These are phyloP conservation scores for Penicillium sp. DNA, from an alignment of 2,329 filamentous ascomycete genomes.

Conservation along the genomic window DNA sequence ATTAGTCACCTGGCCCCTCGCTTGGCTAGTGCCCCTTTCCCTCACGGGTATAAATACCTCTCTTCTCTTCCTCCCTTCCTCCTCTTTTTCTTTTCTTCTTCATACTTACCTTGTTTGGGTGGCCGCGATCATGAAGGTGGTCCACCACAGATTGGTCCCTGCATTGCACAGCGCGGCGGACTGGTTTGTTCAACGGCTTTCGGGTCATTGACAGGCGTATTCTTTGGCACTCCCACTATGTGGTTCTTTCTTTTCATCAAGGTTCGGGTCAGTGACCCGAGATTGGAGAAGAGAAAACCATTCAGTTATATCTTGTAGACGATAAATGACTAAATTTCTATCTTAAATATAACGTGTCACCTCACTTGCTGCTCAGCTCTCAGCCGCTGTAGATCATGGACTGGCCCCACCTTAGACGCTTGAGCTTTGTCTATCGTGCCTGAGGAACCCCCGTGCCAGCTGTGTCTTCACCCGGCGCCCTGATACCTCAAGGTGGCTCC, in stretches of 20 bases:
- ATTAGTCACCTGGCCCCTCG: constrained; percentile 13
- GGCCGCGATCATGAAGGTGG: constrained; percentile 49
- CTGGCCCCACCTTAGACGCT: background rate
- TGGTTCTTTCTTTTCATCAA: constrained; percentile 37
- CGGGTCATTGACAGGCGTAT: constrained; percentile 42
- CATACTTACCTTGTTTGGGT: constrained; percentile 55
- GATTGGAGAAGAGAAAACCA: constrained; percentile 34
- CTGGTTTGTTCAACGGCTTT: constrained; percentile 50
- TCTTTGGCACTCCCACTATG: constrained; percentile 38
- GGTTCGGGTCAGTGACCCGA: constrained; percentile 29
- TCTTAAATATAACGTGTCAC: background rate
- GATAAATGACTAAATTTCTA: background rate
- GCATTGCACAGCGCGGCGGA: constrained; percentile 60
- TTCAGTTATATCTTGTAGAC: background rate
- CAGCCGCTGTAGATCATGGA: background rate
- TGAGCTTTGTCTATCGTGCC: background rate
- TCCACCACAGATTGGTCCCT: constrained; percentile 51
- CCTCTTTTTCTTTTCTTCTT: constrained; percentile 46
- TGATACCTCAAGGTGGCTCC: background rate
- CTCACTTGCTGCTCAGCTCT: background rate
- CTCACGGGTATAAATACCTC: constrained; percentile 31
- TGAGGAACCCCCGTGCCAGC: background rate
- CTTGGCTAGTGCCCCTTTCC: background rate
- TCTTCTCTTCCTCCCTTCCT: constrained; percentile 19
- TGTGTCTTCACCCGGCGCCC: background rate